phyloP scores from a whole-genome alignment of 768 basidiomycete species.

The Boletus coccyginus region DNA sequence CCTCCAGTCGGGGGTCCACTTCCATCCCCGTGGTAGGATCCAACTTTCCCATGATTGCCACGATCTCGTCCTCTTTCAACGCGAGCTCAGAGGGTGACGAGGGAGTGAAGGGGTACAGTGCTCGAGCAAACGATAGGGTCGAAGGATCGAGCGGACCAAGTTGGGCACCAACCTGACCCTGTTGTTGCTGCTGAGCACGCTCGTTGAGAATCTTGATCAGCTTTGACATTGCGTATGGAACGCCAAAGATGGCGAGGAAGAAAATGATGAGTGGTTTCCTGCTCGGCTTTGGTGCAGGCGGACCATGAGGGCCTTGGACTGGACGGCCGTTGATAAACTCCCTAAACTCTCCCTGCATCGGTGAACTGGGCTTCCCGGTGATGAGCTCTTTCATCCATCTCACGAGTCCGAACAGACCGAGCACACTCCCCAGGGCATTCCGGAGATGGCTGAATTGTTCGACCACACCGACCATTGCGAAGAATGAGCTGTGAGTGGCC shows the following conservation, averaged over 20 bases:
- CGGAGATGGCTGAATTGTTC: constrained; percentile 93
- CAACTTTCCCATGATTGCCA: constrained; percentile 83
- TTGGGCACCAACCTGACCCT: constrained; percentile 32
- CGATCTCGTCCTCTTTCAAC: constrained; percentile 87
- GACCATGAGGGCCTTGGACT: constrained; percentile 44
- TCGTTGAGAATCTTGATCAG: constrained; percentile 76
- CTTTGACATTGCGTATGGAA: constrained; percentile 92
- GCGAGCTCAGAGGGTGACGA: constrained; percentile 74
- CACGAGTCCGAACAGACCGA: constrained; percentile 87
- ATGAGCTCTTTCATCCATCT: constrained; percentile 77
- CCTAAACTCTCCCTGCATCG: constrained; percentile 65
- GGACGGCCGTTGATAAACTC: constrained; percentile 71
- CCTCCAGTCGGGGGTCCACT: constrained; percentile 61
- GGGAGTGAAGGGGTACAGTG: constrained; percentile 74
- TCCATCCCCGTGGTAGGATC: constrained; percentile 67
- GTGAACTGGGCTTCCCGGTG: constrained; percentile 42
- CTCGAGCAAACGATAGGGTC: constrained; percentile 78
- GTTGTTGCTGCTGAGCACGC: constrained; percentile 52
- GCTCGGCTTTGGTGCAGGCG: constrained; percentile 57
- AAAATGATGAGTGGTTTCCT: constrained; percentile 92
- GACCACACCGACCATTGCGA: constrained; percentile 94
- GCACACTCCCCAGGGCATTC: constrained; percentile 89
- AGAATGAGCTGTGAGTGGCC: constrained; percentile 94
- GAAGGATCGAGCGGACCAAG: constrained; percentile 71
- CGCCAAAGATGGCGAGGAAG: constrained; percentile 87